Conservation (phyloP, 1,284 basidiomycete species). For the Melampsora americana region DNA sequence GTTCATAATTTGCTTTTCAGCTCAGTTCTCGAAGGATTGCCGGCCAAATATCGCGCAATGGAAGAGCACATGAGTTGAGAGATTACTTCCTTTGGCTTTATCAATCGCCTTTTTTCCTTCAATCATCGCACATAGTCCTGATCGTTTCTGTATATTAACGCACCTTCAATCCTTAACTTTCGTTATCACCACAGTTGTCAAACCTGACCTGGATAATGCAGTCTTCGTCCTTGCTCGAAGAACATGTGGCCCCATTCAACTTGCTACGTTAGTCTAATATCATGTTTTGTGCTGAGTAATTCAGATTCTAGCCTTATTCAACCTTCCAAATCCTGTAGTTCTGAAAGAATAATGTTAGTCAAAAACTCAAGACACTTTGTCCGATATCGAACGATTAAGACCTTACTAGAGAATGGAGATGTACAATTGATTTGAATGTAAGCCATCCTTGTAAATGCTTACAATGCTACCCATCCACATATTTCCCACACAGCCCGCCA, state of each 20-base stretch:
- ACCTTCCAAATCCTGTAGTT: not conserved
- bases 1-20: conserved; percentile 36
- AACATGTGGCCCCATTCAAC: conserved; percentile 31
- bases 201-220: conserved; percentile 31
- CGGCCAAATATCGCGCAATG: conserved; percentile 32
- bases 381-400: conserved; percentile 24
- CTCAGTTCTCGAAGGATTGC: conserved; percentile 33
- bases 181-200: conserved; percentile 8
- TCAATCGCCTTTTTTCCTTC: not conserved
- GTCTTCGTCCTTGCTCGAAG: conserved; percentile 28
- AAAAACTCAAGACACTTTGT: conserved; percentile 38
- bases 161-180: not conserved
- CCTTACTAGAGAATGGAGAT: not conserved
- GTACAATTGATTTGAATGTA: not conserved
- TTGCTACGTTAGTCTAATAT: conserved; percentile 22
- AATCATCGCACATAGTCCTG: not conserved
- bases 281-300: no score
- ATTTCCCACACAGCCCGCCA: no score
- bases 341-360: conserved; percentile 16
- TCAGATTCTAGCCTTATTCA: not conserved
- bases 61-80: conserved; percentile 40
- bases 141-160: not conserved
- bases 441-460: no score
- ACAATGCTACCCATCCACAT: no score
- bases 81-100: not conserved